A percentile compares a stretch with the other conserved stretches of the same genome.
Conservation (phyloP, 2,329 filamentous ascomycete genomes). For the Didymella arachidicola region DNA sequence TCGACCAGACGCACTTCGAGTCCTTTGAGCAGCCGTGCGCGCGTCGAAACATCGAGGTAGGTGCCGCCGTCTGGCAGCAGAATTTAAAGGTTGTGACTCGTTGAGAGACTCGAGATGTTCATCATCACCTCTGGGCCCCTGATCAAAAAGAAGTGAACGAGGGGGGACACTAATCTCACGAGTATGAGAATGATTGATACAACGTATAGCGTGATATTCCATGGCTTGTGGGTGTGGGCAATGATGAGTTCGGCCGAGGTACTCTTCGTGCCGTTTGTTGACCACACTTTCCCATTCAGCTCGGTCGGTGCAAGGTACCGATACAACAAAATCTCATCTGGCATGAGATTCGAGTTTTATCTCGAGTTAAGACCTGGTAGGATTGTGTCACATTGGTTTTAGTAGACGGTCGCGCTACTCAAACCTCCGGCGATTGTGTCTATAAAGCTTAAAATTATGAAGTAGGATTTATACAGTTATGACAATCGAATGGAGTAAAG, state of each 20-base stretch:
- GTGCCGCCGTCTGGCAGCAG: conserved; percentile 4
- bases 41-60: neutral
- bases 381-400: neutral
- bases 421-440: neutral
- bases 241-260: neutral
- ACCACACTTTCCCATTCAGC: neutral
- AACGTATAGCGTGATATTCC: neutral
- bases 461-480: neutral
- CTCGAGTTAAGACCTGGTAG: neutral
- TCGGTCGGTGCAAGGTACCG: neutral
- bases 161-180: conserved; percentile 3
- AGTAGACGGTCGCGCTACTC: neutral
- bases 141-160: conserved; percentile 4
- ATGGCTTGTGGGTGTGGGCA: neutral
- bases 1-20: neutral
- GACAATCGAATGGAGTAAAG: neutral
- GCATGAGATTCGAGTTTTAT: neutral
- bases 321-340: neutral
- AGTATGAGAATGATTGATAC: neutral
- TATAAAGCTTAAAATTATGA: neutral
- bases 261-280: neutral
- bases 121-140: conserved; percentile 14
- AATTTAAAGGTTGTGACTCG: conserved; percentile 10
- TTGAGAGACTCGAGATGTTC: conserved; percentile 19
- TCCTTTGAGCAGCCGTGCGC: conserved; percentile 3